These are phyloP conservation scores for Helicostylum pulchrum DNA, from an alignment of 192 early-diverging fungal species.

Conservation along the genomic window DNA sequence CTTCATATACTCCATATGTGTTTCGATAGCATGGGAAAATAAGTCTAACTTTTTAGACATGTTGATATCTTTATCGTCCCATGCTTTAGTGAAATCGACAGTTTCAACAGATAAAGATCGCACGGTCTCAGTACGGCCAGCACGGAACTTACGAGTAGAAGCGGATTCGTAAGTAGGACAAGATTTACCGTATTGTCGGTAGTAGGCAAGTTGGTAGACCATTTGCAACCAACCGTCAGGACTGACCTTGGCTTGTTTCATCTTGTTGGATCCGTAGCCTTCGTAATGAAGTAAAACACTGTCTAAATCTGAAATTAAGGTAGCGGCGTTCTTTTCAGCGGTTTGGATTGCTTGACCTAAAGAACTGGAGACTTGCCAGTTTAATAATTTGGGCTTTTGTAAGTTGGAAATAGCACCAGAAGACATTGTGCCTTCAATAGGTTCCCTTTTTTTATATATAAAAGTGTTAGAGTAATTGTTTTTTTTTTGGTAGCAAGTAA, in stretches of 20 bases:
- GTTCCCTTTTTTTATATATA: neutral
- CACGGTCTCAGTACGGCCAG: slow-evolving; percentile 92
- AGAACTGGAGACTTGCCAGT: slow-evolving; percentile 64
- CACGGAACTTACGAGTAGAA: slow-evolving; percentile 66
- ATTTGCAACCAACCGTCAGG: slow-evolving; percentile 93
- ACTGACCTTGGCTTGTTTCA: slow-evolving; percentile 78
- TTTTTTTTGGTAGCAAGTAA: too few species aligned
- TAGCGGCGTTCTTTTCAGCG: slow-evolving; percentile 60
- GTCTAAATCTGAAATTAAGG: slow-evolving; percentile 67
- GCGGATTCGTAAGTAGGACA: slow-evolving; percentile 77
- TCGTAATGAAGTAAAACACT: slow-evolving; percentile 66
- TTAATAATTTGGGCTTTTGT: slow-evolving; percentile 58
- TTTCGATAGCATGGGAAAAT: slow-evolving; percentile 62
- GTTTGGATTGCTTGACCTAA: slow-evolving; percentile 55
- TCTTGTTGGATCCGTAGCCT: slow-evolving; percentile 79
- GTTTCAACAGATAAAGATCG: slow-evolving; percentile 76
- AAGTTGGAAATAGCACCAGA: slow-evolving; percentile 34
- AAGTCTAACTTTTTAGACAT: slow-evolving; percentile 44
- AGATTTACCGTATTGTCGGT: slow-evolving; percentile 65
- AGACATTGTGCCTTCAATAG: slow-evolving; percentile 19
- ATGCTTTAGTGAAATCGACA: slow-evolving; percentile 69
- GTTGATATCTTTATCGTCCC: slow-evolving; percentile 64
- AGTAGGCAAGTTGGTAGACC: slow-evolving; percentile 83
- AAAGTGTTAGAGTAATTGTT: neutral
- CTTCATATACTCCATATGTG: slow-evolving; percentile 72